Base-by-base conservation (phyloP, 2,329 filamentous ascomycete species). In the Calonectria pseudoreteaudii region DNA sequence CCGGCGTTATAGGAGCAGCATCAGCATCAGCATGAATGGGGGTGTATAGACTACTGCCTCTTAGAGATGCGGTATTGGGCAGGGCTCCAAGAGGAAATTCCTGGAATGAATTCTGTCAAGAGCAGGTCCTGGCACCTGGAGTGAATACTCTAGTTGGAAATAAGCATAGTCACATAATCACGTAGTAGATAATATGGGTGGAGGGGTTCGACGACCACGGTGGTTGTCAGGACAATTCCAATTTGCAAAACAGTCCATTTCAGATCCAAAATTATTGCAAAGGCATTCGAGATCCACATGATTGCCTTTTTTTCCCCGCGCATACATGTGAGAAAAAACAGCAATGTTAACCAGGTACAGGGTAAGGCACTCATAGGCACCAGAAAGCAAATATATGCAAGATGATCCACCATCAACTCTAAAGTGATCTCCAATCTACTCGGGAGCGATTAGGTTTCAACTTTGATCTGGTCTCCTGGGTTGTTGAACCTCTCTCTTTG, bases 111-210 rank as follows among this genome's bases (percentile, higher is more conserved):
- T 20, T 64, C 9, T 28, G 26, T 44, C n/a, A 56, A 62, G 26
- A 50, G 50, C 38, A 58, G 36, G 68, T 58, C 31, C 49, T 65
- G 53, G 38, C 66, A 64, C 66, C 34, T 4, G 26, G 44, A 38
- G 10, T 13, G 11, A 31, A 38, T 41, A 26, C 26, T 68, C 14
- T 47, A 36, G n/a, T 73, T 75, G 53, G 64, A 70, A 62, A 68
- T 76, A 70, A 75, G 67, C 31, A 68, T 75, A 74, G 71, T 68
- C 75, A 53, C 66, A 71, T 76, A 74, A 75, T 68, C 75, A 52
- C 60, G 71, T 80, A 78, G 76, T 80, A 74, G 70, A 47, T 79
- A 79, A 79, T 79, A 72, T 38, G 20, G 68, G 11, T 11, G 18
- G 26, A 62, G 53, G 34, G 56, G 31, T 38, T 31, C 13, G 41